phyloP scores from a whole-genome alignment of 805 yeast species.

The Nakazawaea anatomiae region DNA sequence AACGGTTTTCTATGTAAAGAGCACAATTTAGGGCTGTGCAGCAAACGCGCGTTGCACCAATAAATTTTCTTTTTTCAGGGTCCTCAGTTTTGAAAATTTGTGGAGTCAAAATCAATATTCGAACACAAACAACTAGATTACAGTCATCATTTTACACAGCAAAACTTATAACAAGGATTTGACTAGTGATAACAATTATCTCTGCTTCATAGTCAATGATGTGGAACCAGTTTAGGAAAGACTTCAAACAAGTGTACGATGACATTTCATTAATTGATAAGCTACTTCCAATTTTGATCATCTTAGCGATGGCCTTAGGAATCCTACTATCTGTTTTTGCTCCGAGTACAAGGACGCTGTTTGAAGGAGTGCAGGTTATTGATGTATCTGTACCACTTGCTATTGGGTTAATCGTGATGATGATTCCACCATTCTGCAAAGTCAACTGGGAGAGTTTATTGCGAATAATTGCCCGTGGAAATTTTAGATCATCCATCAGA shows the following conservation, averaged over 20 bases:
- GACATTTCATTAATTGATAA: constrained; percentile 27
- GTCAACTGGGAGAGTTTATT: constrained; percentile 44
- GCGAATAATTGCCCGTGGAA: constrained; percentile 15
- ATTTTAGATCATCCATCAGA: background rate
- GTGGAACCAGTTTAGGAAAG: background rate
- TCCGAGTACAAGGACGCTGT: constrained; percentile 29
- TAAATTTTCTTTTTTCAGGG: too few species aligned
- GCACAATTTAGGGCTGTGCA: too few species aligned
- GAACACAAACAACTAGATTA: too few species aligned
- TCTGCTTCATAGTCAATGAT: background rate
- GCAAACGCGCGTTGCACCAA: too few species aligned
- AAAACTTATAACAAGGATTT: too few species aligned
- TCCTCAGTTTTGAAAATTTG: too few species aligned
- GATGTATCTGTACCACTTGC: constrained; percentile 41
- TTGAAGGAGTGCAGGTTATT: constrained; percentile 28
- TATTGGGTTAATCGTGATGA: constrained; percentile 47
- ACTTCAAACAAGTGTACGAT: background rate
- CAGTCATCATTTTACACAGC: too few species aligned
- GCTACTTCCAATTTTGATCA: constrained; percentile 16
- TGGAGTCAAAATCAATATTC: too few species aligned
- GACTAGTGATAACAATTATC: too few species aligned
- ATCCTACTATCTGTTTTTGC: constrained; percentile 34
- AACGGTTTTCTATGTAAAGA: too few species aligned
- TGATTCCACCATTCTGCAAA: constrained; percentile 51
- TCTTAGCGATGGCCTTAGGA: constrained; percentile 32